phyloP scores from a whole-genome alignment of 768 basidiomycete species.

The Pleurotus eryngii region DNA sequence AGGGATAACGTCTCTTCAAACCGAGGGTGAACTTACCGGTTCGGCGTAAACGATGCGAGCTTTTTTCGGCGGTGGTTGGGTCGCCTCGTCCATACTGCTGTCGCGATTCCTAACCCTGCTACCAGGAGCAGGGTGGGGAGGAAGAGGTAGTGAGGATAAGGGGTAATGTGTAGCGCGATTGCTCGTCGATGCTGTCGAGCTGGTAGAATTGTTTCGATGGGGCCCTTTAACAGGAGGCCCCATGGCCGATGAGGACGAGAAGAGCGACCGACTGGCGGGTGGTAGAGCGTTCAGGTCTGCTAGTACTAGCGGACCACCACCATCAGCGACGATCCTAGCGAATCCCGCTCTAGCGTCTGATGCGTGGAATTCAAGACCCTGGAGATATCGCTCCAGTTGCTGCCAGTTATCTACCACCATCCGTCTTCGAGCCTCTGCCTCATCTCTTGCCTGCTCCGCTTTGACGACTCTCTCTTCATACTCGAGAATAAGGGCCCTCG shows the following conservation, averaged over 20 bases:
- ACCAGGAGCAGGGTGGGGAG: slow-evolving; percentile 33
- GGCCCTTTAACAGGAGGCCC: slow-evolving; percentile 9
- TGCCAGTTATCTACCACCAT: slow-evolving; percentile 47
- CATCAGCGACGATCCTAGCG: slow-evolving; percentile 39
- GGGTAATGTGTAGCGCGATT: slow-evolving; percentile 17
- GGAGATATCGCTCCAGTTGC: slow-evolving; percentile 47
- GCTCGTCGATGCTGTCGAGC: slow-evolving; percentile 15
- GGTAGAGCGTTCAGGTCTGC: slow-evolving; percentile 27
- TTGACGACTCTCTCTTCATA: slow-evolving; percentile 47
- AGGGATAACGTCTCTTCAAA: no score
- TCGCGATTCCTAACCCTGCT: slow-evolving; percentile 39
- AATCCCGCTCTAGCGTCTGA: slow-evolving; percentile 50
- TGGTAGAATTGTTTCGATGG: slow-evolving; percentile 7
- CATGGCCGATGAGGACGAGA: slow-evolving; percentile 1
- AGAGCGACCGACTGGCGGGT: slow-evolving; percentile 12
- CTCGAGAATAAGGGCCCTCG: slow-evolving; percentile 29
- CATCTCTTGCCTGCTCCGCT: slow-evolving; percentile 53
- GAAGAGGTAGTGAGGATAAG: slow-evolving; percentile 34
- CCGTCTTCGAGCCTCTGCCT: slow-evolving; percentile 45
- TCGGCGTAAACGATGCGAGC: slow-evolving; percentile 17
- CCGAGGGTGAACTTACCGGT: no score
- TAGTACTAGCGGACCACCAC: slow-evolving; percentile 41
- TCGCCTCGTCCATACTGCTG: slow-evolving; percentile 34
- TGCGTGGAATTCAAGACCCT: slow-evolving; percentile 38
- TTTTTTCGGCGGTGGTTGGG: slow-evolving; percentile 50